Percentiles rank a stretch among this genome's conserved stretches.
phyloP scores from a whole-genome alignment of 768 basidiomycete genomes.

The Pisolithus microcarpus region DNA sequence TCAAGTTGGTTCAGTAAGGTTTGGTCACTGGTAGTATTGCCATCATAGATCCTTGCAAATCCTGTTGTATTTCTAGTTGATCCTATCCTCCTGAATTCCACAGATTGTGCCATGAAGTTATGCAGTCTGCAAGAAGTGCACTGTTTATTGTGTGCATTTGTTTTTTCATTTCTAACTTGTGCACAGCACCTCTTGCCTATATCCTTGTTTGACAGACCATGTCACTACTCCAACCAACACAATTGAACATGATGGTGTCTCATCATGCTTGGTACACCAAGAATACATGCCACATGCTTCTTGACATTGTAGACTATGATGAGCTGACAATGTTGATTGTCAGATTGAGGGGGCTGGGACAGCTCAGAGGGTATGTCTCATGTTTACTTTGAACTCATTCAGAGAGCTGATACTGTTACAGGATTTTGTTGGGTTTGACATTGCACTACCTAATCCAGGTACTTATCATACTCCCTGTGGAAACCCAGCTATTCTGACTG shows the following conservation, averaged over 20 bases:
- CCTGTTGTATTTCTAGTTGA: slow-evolving; percentile 41
- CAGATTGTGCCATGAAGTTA: slow-evolving; percentile 72
- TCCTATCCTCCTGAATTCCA: slow-evolving; percentile 53
- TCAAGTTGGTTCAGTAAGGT: too few relatives aligned
- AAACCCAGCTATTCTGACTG: neutral
- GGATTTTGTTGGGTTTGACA: slow-evolving; percentile 89
- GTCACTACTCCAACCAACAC: slow-evolving; percentile 83
- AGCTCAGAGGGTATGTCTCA: slow-evolving; percentile 73
- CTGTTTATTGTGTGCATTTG: neutral
- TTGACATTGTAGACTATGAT: slow-evolving; percentile 84
- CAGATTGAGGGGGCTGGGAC: slow-evolving; percentile 84
- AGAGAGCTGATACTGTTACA: slow-evolving; percentile 22
- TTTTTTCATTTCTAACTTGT: slow-evolving; percentile 1
- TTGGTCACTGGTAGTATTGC: slow-evolving; percentile 12
- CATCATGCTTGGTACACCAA: slow-evolving; percentile 99
- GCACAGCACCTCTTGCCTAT: slow-evolving; percentile 73
- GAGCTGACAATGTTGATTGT: slow-evolving; percentile 92
- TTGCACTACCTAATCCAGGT: slow-evolving; percentile 91
- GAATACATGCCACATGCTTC: slow-evolving; percentile 82
- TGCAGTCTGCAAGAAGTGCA: slow-evolving; percentile 87
- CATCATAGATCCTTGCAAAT: neutral
- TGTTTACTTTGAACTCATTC: neutral
- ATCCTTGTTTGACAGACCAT: slow-evolving; percentile 87
- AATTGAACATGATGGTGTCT: slow-evolving; percentile 74
- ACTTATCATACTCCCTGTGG: slow-evolving; percentile 7